These are phyloP conservation scores for Oidium heveae DNA, from an alignment of 2,329 filamentous ascomycete genomes.

Conservation along the genomic window DNA sequence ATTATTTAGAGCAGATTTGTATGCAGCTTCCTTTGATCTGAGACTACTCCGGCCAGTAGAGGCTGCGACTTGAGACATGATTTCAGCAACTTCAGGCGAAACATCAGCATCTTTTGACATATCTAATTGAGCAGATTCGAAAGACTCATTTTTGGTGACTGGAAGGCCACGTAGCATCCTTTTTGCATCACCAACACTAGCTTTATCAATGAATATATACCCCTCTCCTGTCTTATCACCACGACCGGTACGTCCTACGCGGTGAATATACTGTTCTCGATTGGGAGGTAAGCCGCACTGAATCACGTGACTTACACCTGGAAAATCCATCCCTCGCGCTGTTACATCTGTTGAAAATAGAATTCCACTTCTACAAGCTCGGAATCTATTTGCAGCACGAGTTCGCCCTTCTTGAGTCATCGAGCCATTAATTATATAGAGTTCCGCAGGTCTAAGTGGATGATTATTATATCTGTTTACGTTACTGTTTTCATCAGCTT, in stretches of 20 bases:
- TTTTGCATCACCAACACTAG: constrained; percentile 6
- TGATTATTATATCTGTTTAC: constrained; percentile 7
- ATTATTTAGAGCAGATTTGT: constrained; percentile 6
- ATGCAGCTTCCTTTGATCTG: constrained; percentile 9
- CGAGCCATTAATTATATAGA: constrained; percentile 46
- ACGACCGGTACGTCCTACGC: constrained; percentile 51
- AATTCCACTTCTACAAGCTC: constrained; percentile 30
- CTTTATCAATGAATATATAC: constrained; percentile 9
- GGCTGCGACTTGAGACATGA: constrained; percentile 8
- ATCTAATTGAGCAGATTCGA: constrained; percentile 11
- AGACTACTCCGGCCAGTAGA: constrained; percentile 11
- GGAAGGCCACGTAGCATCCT: constrained; percentile 10
- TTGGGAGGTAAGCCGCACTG: constrained; percentile 40
- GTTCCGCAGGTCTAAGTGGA: constrained; percentile 9
- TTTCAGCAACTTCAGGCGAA: constrained; percentile 9
- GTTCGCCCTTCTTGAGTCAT: constrained; percentile 48
- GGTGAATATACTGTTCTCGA: constrained; percentile 50
- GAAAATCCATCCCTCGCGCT: constrained; percentile 64
- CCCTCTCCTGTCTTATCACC: constrained; percentile 49
- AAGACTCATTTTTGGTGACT: constrained; percentile 7
- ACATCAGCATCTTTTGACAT: constrained; percentile 15
- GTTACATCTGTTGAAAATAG: constrained; percentile 62
- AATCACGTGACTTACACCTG: constrained; percentile 53
- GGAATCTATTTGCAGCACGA: constrained; percentile 46
- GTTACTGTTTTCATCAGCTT: too few relatives aligned